Base-by-base conservation (phyloP, 192 early-diverging fungal species). In the Helicostylum pulchrum region DNA sequence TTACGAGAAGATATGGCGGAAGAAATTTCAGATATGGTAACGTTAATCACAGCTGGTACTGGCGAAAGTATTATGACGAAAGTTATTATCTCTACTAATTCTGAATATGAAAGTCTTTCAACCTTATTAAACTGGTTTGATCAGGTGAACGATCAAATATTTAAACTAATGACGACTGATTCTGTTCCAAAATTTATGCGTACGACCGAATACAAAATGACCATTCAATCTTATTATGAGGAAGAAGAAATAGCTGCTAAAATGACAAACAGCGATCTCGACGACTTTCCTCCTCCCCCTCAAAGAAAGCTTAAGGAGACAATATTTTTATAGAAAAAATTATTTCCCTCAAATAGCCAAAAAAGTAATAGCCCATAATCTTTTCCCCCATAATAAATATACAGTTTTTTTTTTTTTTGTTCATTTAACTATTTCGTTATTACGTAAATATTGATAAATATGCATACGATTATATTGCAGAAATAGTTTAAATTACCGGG, bases 121-220 rank as follows among this genome's bases (percentile, higher is more conserved):
- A 63, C 73, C 11, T 48, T 69, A 5, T 64, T 78, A 19, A 67
- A 64, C 31, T 75, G 90, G 73, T 86, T 88, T 67, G 81, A 87
- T 39, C 53, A 60, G 21, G 80, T 85, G 10, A 77, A 89, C 53
- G 83, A 87, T 2, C 85, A 90, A 39, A 83, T 92, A 50, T 88
- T 84, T 69, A 62, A 78, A 32, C 62, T 90, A 7, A 85, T 90
- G 85, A 83, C 88, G 6, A 79, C 79, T 1, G 88, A 91, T 57
- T 89, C 86, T 20, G 80, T 90, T n/a, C 88, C 90, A 1, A 90
- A 89, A 63, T 91, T 90, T 69, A 73, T 80, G 2, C 79, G 73
- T 45, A 88, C 89, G 10, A 39, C 17, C 12, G 31, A 62, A 39
- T 62, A 62, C 14, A 56, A 39, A 17, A 56, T 26, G 26, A 26